Evolutionary conservation across 1,284 basidiomycete genomes (phyloP), one percentile per base, ranked within the genome.

Genomic region (Schizophyllum commune): DNA sequence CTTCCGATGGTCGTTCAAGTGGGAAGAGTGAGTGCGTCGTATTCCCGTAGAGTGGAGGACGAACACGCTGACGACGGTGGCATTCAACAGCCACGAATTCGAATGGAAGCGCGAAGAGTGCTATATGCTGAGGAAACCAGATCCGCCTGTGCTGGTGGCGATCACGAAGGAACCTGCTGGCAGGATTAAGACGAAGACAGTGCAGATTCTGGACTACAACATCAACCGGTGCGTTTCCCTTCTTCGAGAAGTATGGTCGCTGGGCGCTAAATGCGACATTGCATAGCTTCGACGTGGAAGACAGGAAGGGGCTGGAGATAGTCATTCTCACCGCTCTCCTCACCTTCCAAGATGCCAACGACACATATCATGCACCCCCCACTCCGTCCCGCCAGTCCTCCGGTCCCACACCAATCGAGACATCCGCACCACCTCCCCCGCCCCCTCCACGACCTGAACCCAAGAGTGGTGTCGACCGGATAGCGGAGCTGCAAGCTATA

Each of bases 131-230:
- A 84, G 91, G 54, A 92, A 92, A 69, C 90, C 91, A 3, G 91
- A 94, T 66, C 92, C 91, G 4, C 86, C 88, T 9, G 89, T 94
- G 1, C 80, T 92, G 1, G 86, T 92, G 11, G 91, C 90, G 0
- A 78, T 90, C 32, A 91, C 88, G 15, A 92, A 88, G 69, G 88
- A 91, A 58, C 82, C 86, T 0, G 76, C 83, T 4, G 86, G 86
- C 6, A 80, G 84, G 47, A 75, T 87, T 56, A 87, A 83, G 67
- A 85, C 86, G 1, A 75, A 81, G 0, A 78, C 85, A 0, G 77
- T 93, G n/a, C 90, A 92, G 69, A 82, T 94, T n/a, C 76, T 94
- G 17, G 90, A 94, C 71, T 94, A 94, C 68, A 94, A 94, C 68
- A 76, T 92, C 32, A 83, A 91, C 66, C 76, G 90, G 84, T 86